phyloP scores from a whole-genome alignment of 1,284 basidiomycete genomes.

The Cryptococcus sp. region DNA sequence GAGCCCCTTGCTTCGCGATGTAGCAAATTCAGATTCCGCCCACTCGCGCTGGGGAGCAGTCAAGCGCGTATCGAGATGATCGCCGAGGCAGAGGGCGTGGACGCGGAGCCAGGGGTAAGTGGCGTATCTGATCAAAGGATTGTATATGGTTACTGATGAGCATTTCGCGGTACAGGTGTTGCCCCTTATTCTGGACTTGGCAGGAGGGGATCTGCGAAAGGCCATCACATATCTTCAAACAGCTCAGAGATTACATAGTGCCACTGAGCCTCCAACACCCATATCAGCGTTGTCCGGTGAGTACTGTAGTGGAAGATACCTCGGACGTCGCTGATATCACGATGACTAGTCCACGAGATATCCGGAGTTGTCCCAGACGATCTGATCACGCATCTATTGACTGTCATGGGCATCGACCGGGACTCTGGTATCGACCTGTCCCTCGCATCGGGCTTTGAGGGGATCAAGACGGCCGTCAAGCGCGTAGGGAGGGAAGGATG shows the following conservation, averaged over 20 bases:
- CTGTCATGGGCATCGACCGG: constrained; percentile 73
- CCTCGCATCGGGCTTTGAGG: constrained; percentile 66
- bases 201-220: constrained; percentile 90
- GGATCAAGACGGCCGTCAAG: constrained; percentile 72
- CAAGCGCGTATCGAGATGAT: constrained; percentile 78
- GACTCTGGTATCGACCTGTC: constrained; percentile 59
- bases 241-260: constrained; percentile 77
- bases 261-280: constrained; percentile 67
- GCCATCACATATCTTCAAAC: constrained; percentile 99
- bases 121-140: neutral
- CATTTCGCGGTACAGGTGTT: constrained; percentile 37
- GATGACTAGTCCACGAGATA: constrained; percentile 80
- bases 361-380: constrained; percentile 87
- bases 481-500: constrained; percentile 83
- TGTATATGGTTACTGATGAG: neutral
- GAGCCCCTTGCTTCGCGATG: constrained; percentile 98
- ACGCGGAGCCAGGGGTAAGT: constrained; percentile 55
- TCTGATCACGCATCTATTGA: constrained; percentile 71
- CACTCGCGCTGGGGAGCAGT: constrained; percentile 78
- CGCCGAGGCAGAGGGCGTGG: constrained; percentile 61
- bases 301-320: constrained; percentile 8
- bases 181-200: constrained; percentile 56
- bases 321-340: neutral
- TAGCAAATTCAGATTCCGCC: constrained; percentile 97
- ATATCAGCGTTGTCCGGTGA: constrained; percentile 64